These are phyloP conservation scores for Ophiosphaerella korrae DNA, from an alignment of 2,329 filamentous ascomycete genomes.

Conservation along the genomic window DNA sequence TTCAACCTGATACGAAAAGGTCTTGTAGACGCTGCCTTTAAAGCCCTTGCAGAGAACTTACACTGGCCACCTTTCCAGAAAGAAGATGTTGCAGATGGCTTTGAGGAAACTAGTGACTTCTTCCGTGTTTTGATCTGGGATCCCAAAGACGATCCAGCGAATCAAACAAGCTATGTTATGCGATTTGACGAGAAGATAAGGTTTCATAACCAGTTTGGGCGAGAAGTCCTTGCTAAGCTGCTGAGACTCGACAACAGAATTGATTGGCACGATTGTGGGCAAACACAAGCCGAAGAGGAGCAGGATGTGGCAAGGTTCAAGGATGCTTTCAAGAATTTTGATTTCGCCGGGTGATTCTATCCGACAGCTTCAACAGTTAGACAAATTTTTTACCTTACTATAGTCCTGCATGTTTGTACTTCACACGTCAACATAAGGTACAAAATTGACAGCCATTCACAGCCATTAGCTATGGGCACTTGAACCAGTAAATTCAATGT, in stretches of 20 bases:
- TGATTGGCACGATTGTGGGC: slow-evolving; percentile 83
- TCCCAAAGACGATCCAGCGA: slow-evolving; percentile 56
- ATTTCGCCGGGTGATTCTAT: slow-evolving; percentile 65
- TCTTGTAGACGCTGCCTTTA: slow-evolving; percentile 85
- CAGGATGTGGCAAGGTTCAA: slow-evolving; percentile 80
- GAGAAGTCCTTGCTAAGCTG: slow-evolving; percentile 86
- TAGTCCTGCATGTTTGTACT: no score
- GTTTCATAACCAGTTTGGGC: slow-evolving; percentile 90
- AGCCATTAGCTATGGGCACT: no score
- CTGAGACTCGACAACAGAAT: slow-evolving; percentile 77
- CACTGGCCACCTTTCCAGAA: slow-evolving; percentile 60
- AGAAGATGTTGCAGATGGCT: slow-evolving; percentile 49
- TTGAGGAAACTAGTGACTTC: slow-evolving; percentile 62
- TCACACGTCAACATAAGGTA: no score
- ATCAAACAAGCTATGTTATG: slow-evolving; percentile 75
- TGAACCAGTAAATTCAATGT: no score
- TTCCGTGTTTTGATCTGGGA: slow-evolving; percentile 84
- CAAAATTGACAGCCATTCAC: no score
- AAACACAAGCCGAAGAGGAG: slow-evolving; percentile 77
- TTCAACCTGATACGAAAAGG: slow-evolving; percentile 70
- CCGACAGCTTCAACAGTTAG: no score
- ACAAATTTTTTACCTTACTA: no score
- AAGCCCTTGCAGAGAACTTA: slow-evolving; percentile 81
- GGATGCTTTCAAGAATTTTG: slow-evolving; percentile 79
- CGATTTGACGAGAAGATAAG: slow-evolving; percentile 71